phyloP scores from a whole-genome alignment of 2,329 filamentous ascomycete species.

The Epichloe coenophiala region DNA sequence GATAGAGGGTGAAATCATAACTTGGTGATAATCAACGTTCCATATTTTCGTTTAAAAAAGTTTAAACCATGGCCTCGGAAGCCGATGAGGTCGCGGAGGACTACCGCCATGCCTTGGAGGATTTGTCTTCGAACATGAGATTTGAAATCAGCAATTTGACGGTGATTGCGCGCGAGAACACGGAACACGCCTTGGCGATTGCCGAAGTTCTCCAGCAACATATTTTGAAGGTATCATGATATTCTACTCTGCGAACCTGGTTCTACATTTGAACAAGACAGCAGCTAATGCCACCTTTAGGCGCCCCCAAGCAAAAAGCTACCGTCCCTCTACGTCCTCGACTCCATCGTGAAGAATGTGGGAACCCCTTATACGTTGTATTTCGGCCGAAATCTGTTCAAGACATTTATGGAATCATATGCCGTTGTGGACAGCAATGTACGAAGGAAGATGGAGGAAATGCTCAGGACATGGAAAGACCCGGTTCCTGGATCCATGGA shows the following conservation, averaged over 20 bases:
- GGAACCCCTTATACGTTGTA: conserved; percentile 95
- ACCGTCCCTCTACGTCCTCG: conserved; percentile 91
- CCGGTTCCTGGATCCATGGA: conserved; percentile 89
- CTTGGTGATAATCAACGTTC: conserved; percentile 1
- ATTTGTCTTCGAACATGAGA: conserved; percentile 79
- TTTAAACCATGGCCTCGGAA: conserved; percentile 32
- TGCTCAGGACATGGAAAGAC: conserved; percentile 97
- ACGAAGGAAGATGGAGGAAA: conserved; percentile 86
- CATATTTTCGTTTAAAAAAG: conserved; percentile 3
- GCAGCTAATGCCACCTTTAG: conserved; percentile 39
- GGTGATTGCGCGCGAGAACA: conserved; percentile 94
- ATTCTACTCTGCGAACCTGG: neutral
- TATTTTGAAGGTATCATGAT: conserved; percentile 67
- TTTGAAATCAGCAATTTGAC: conserved; percentile 97
- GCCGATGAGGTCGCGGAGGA: conserved; percentile 85
- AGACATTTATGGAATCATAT: conserved; percentile 95
- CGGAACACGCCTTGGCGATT: conserved; percentile 87
- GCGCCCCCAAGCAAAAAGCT: conserved; percentile 79
- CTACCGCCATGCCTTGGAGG: conserved; percentile 85
- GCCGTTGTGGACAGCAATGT: conserved; percentile 72
- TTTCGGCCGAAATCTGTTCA: conserved; percentile 80
- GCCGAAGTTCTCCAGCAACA: conserved; percentile 83
- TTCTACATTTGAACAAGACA: neutral
- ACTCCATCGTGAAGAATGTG: conserved; percentile 97
- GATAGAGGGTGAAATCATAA: neutral